Percentiles rank a stretch among this genome's conserved stretches.
phyloP scores from a whole-genome alignment of 805 yeast species.

The Wickerhamiella australiensis region DNA sequence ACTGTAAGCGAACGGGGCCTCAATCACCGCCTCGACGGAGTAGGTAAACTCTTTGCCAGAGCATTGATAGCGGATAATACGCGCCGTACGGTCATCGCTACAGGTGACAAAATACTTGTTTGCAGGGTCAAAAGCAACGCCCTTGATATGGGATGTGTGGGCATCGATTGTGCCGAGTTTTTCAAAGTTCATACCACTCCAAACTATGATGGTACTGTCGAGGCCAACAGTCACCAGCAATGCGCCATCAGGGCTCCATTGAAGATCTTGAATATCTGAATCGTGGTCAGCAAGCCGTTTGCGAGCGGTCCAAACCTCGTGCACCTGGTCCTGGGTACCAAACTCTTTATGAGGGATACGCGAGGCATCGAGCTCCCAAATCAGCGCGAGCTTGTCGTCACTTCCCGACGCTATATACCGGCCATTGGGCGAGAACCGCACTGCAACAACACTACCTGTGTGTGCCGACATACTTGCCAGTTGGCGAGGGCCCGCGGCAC shows the following conservation, averaged over 20 bases:
- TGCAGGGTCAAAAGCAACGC: conserved; percentile 96
- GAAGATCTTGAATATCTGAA: conserved; percentile 92
- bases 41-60: conserved; percentile 62
- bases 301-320: conserved; percentile 92
- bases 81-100: conserved; percentile 85
- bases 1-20: conserved; percentile 75
- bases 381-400: conserved; percentile 79
- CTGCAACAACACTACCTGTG: conserved; percentile 92
- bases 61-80: conserved; percentile 75
- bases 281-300: conserved; percentile 92
- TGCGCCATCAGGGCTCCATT: conserved; percentile 94
- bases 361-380: conserved; percentile 86
- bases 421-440: conserved; percentile 86
- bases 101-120: conserved; percentile 95
- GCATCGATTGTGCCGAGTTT: conserved; percentile 78
- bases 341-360: conserved; percentile 42
- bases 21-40: conserved; percentile 69
- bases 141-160: conserved; percentile 91
- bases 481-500: conserved; percentile 33
- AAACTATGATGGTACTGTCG: conserved; percentile 81
- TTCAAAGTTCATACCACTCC: conserved; percentile 91
- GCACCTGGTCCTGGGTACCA: conserved; percentile 51
- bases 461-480: conserved; percentile 88
- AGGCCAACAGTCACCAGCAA: conserved; percentile 87
- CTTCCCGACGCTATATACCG: conserved; percentile 87